Percentiles rank a stretch among this genome's conserved stretches.
phyloP scores from a whole-genome alignment of 1,284 basidiomycete species.

The Leccinum ponderosum region DNA sequence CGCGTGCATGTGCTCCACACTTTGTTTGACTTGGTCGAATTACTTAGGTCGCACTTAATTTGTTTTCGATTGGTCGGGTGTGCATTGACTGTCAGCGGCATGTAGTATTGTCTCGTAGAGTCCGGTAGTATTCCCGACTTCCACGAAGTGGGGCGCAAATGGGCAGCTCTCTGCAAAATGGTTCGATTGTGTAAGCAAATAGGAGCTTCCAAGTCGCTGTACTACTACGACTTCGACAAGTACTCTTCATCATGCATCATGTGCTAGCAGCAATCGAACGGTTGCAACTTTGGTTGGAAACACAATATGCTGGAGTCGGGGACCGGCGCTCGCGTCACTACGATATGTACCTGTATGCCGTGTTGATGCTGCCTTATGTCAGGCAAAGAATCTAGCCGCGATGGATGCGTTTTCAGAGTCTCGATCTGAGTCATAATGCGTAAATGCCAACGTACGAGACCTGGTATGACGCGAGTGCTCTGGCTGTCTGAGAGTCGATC shows the following conservation, averaged over 20 bases:
- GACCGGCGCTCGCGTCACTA: too few species aligned
- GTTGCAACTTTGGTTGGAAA: too few species aligned
- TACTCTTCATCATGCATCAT: too few species aligned
- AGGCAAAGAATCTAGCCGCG: not conserved
- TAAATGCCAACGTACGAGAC: too few species aligned
- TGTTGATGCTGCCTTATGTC: not conserved
- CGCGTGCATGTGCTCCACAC: slow-evolving; percentile 6
- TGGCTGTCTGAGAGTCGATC: not conserved
- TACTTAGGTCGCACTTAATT: slow-evolving; percentile 25
- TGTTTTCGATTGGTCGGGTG: slow-evolving; percentile 10
- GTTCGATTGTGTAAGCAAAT: too few species aligned
- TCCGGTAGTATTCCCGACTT: not conserved
- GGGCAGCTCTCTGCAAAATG: too few species aligned
- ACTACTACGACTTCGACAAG: too few species aligned
- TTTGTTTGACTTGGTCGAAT: slow-evolving; percentile 9
- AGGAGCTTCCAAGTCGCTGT: too few species aligned
- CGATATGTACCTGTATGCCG: not conserved
- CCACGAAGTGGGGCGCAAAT: too few species aligned
- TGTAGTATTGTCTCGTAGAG: not conserved
- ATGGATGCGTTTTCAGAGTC: not conserved
- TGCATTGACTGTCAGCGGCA: not conserved
- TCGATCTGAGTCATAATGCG: not conserved
- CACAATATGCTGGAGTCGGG: too few species aligned
- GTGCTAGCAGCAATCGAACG: too few species aligned
- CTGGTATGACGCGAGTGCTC: too few species aligned